Evolutionary conservation across 2,329 filamentous ascomycete species (phyloP), one percentile per base, ranked within the genome.

Genomic region (Laburnicola sp.): DNA sequence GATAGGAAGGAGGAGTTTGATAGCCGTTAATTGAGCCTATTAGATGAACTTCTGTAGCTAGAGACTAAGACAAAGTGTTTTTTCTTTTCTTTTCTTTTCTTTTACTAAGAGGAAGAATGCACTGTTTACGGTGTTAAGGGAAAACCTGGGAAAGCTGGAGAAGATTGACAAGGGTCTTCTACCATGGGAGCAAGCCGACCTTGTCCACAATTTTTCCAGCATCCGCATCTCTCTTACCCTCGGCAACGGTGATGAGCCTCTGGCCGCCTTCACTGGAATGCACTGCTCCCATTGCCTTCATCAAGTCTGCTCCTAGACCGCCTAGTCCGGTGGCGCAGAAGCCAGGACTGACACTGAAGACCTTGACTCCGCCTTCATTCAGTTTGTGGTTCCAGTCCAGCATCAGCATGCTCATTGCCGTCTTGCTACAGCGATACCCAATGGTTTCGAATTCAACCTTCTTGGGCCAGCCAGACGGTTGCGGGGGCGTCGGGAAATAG

Each of bases 401-500:
- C 73, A 78, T 77, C 57, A 79, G 31, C 69, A 80, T 81, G 34
- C 78, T 81, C 56, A 81, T 45, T 1, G 73, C 79, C 3, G 73
- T 69, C 64, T 81, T 80, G 27, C 68, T 69, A 46, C 64, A 64
- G 6, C 76, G 69, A 49, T 80, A 79, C 9, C 66, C 64, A 0
- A 73, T 58, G 43, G 43, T 8, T 60, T 60, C 62, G 4, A 54
- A 39, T 6, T 48, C 39, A 0, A 50, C 34, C 3, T 58, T 55
- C 62, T 81, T 80, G 1, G 79, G 79, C 78, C 80, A 82, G 0
- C 79, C 78, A n/a, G n/a, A n/a, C n/a, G n/a, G n/a, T n/a, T n/a
- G n/a, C n/a, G n/a, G n/a, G n/a, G n/a, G n/a, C n/a, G n/a, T n/a
- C n/a, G n/a, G n/a, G n/a, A n/a, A n/a, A n/a, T n/a, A n/a, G n/a